Evolutionary conservation across 2,329 filamentous ascomycete genomes (phyloP), one percentile per base, ranked within the genome.

Genomic region (Penicillium polonicum): DNA sequence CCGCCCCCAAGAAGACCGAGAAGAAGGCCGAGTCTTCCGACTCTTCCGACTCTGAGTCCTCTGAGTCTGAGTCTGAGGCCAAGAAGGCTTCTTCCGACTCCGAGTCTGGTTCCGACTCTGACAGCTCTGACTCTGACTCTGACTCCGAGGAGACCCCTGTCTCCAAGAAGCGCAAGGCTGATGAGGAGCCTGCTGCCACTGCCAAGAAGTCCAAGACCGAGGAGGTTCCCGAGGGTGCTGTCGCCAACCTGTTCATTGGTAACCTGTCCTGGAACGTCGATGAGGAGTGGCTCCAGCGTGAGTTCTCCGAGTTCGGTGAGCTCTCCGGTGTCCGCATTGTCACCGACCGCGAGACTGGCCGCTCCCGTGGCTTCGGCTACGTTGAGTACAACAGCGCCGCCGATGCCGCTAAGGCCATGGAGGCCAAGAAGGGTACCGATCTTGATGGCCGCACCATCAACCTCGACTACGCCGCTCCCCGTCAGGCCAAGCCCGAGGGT

Each of bases 311-410:
- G 62, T 93, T 88, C 70, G 88, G 88, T 63, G 88, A 88, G 70
- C 82, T 95, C 56, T 79, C 81, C 65, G 84, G 85, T 68, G 88
- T 87, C 64, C 88, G 91, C 68, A 87, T 96, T 71, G 90, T 96
- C 74, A 92, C 87, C 68, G 91, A 96, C 80, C 88, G 88, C 75
- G 85, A 88, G 55, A 84, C 82, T 70, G 90, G 90, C 70, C 88
- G 91, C 72, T 93, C 92, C 77, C 92, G 92, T 79, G 92, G 91
- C 65, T 96, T 95, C 76, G 92, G 92, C 60, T 97, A 96, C 74
- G 90, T 96, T 69, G 92, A 96, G 81, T 96, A 92, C 77, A 81
- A 82, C 72, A 85, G 82, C 65, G 77, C 83, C 60, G 87, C 84
- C 59, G 83, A 85, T 72, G 89, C 89, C 56, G 83, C 84, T 68